phyloP scores from a whole-genome alignment of 495 filamentous ascomycete genomes.

The Symbiotaphrina buchneri region DNA sequence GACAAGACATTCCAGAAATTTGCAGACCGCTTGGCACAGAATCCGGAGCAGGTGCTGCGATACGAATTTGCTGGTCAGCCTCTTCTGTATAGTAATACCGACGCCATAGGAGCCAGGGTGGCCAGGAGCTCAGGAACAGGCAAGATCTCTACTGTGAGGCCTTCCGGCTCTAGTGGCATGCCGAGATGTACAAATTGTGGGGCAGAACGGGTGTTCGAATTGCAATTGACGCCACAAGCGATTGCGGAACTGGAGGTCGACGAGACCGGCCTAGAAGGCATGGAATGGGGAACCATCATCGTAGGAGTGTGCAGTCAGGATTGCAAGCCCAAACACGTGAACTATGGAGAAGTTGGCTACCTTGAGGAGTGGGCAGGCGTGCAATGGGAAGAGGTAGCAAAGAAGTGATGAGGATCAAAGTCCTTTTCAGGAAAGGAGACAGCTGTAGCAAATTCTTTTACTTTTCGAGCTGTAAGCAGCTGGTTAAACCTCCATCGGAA shows the following conservation, averaged over 20 bases:
- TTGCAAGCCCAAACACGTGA: conserved; percentile 31
- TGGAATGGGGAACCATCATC: conserved; percentile 98
- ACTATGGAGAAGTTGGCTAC: conserved; percentile 33
- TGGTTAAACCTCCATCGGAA: no score
- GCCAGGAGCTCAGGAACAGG: conserved; percentile 12
- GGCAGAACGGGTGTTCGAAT: conserved; percentile 57
- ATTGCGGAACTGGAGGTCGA: conserved; percentile 77
- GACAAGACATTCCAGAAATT: conserved; percentile 86
- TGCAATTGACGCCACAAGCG: conserved; percentile 76
- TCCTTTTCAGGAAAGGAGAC: neutral
- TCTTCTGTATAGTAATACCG: conserved; percentile 56
- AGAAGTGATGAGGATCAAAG: neutral
- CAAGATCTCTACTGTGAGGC: conserved; percentile 2
- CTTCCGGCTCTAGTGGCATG: conserved; percentile 16
- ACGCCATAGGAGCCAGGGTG: conserved; percentile 48
- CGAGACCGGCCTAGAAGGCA: conserved; percentile 58
- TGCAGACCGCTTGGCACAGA: conserved; percentile 69
- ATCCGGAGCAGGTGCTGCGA: conserved; percentile 81
- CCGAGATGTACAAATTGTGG: conserved; percentile 63
- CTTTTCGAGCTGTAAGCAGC: conserved; percentile 1
- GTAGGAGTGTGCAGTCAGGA: conserved; percentile 61
- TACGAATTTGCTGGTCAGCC: conserved; percentile 75
- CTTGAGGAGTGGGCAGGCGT: conserved; percentile 91
- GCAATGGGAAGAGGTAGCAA: conserved; percentile 67
- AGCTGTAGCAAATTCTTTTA: conserved; percentile 1